Evolutionary conservation across 1,284 basidiomycete species (phyloP), one percentile per base, ranked within the genome.

Genomic region (Ceratobasidium sp.): DNA sequence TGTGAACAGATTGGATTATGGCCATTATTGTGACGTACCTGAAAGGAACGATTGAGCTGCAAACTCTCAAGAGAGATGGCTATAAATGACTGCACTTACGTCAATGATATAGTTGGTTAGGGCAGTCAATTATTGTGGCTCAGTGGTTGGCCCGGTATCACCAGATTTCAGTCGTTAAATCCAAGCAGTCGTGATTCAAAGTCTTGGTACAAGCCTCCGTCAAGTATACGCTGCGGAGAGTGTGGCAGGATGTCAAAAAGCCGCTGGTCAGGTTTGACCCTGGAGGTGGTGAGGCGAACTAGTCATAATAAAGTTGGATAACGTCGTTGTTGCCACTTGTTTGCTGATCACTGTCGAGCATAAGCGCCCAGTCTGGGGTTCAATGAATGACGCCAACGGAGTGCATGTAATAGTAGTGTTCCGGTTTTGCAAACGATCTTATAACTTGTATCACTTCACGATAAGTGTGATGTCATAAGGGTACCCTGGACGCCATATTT

Each of bases 1-100:
- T 83, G 78, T 84, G 83, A 73, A 92, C 82, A 65, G 89, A 86
- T 77, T 92, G 91, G 72, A 92, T 90, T 74, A 86, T 84, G 60
- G 88, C 84, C 88, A 89, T 88, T 31, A 22, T 54, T 15, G 6
- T 45, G 22, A 22, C 17, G 13, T 45, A 5, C 5, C 17, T 17
- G 43, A 17, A n/a, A 22, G 13, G 5, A 49, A 13, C 45, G 29
- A 49, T 49, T 4, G 25, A 31, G 7, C 20, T 20, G 12, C 3
- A 32, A 47, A 6, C 35, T 34, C 57, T 35, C 43, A 60, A 42
- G 13, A 49, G n/a, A 47, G 42, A 29, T 60, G 35, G 45, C 22
- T 34, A 47, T 34, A 42, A 42, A 43, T 17, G 8, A 32, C n/a
- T n/a, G n/a, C n/a, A n/a, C n/a, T n/a, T n/a, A n/a, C n/a, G n/a